phyloP scores from a whole-genome alignment of 163 green algal genomes.

The Chloromonas sp. region DNA sequence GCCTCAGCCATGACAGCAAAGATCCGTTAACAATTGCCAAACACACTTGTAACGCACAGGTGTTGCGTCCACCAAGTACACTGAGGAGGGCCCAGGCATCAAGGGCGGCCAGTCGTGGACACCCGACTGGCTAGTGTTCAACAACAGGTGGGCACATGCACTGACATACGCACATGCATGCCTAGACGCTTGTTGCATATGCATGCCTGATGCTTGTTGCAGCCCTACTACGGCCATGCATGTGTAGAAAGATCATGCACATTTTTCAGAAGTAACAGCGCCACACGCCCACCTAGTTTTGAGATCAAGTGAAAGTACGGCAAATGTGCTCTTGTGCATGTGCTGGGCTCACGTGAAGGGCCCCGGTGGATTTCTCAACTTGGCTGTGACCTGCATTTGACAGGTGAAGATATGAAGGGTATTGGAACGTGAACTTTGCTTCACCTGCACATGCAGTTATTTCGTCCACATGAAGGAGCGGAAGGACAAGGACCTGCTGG shows the following conservation, averaged over 20 bases:
- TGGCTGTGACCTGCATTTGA: no score
- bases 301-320: no score
- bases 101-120: constrained; percentile 82
- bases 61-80: constrained; percentile 71
- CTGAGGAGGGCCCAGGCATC: constrained; percentile 55
- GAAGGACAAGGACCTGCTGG: constrained; percentile 76
- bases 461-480: constrained; percentile 66
- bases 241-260: no score
- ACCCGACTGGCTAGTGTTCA: constrained; percentile 85
- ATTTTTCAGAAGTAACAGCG: no score
- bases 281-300: no score
- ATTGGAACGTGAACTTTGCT: background rate
- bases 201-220: background rate
- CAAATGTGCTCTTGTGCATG: no score
- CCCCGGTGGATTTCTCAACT: no score
- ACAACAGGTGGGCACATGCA: constrained; percentile 72
- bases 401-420: background rate
- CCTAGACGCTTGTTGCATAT: background rate
- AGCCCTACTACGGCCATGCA: no score
- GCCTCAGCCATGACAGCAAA: no score
- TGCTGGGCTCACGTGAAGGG: no score
- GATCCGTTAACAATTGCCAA: no score
- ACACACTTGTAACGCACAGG: constrained; percentile 2
- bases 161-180: background rate
- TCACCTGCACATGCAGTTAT: constrained; percentile 1